Conservation (phyloP, 805 yeast species). For the Yamadazyma tumulicola region DNA sequence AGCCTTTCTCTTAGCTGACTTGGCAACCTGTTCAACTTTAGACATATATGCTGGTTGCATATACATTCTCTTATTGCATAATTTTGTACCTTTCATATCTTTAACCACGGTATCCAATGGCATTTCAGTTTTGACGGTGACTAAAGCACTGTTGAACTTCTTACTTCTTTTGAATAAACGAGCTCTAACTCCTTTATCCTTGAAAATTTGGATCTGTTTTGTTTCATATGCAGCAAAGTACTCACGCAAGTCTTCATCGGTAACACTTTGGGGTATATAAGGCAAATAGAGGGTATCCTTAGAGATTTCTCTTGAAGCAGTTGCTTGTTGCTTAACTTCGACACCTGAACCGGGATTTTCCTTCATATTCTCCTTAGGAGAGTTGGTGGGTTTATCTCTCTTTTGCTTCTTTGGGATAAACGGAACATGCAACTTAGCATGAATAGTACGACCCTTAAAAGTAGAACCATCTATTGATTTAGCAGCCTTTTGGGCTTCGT, state of each 20-base stretch:
- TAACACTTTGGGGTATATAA: constrained; percentile 34
- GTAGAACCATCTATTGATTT: constrained; percentile 21
- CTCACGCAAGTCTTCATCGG: constrained; percentile 43
- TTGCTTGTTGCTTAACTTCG: neutral
- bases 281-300: constrained; percentile 45
- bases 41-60: constrained; percentile 39
- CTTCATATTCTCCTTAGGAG: neutral
- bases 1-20: constrained; percentile 13
- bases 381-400: no score
- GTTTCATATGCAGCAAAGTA: constrained; percentile 45
- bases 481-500: constrained; percentile 27
- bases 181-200: constrained; percentile 25
- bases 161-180: constrained; percentile 17
- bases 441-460: constrained; percentile 37
- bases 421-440: constrained; percentile 41
- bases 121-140: constrained; percentile 50
- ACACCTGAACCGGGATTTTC: neutral
- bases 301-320: constrained; percentile 20
- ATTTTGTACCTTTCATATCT: constrained; percentile 30
- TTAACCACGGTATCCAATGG: constrained; percentile 41
- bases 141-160: constrained; percentile 27
- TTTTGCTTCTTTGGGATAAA: constrained; percentile 29
- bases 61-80: constrained; percentile 26
- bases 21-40: constrained; percentile 45
- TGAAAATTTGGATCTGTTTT: constrained; percentile 45